Base-by-base conservation (phyloP, 805 yeast species). In the Starmerella ratchasimensis region DNA sequence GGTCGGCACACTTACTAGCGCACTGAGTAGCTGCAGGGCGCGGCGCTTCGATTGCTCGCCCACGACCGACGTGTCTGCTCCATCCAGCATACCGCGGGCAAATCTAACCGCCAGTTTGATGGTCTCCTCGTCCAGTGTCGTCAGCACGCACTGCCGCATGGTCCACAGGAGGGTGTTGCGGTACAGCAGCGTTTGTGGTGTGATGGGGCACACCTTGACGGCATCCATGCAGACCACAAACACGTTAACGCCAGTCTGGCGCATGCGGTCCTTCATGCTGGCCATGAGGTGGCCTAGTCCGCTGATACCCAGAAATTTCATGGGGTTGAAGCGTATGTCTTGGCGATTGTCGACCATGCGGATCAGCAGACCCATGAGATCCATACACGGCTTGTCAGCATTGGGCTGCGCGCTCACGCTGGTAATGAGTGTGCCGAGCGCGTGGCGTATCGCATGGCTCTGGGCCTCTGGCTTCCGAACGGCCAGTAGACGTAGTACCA, bases 81-180 rank as follows among this genome's bases (percentile, higher is more conserved):
- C 27, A 14, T 46, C 46, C 13, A 46, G 36, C 31, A 41, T 45
- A 6, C 41, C 22, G 8, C 49, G 46, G 11, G 59, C 60, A 6
- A 38, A 41, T 34, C 57, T 59, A 54, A 56, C 55, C 3, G 59
- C 48, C 23, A 48, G 53, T 35, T 57, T 55, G 19, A 50, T 39
- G 3, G 53, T 45, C 1, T 49, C 28, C 19, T 53, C 61, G 31
- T 60, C 64, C 20, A 57, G 41, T 1, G 58, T 44, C 4, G 38
- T 10, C 5, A 39, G n/a, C n/a, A 41, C 44, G 1, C 47, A 36
- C 26, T 41, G 44, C 9, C 25, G 5, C 19, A 49, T 35, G 9
- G 49, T 18, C 49, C 50, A 44, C 9, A 51, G 28, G 7, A 48
- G 30, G 4, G 52, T 45, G 25, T 42, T 39, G 6, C 49, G 37